Evolutionary conservation across 2,329 filamentous ascomycete genomes (phyloP), one percentile per base, ranked within the genome.

Genomic region (Stemphylium beticola): DNA sequence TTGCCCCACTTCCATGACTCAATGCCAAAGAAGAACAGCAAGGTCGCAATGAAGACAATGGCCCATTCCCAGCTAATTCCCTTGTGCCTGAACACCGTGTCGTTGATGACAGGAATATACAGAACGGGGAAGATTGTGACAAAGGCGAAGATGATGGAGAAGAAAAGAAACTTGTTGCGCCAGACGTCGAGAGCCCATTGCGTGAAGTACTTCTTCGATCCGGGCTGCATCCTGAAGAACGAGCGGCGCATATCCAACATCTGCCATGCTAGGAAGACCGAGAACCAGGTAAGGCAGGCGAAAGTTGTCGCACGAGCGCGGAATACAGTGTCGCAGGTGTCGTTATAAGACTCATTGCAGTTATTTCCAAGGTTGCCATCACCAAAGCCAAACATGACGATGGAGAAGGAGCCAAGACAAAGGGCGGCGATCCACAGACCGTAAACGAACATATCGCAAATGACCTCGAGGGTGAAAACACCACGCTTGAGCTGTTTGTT

Each of bases 251-350:
- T 83, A 68, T 90, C 82, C 60, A 60, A 63, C 69, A 91, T 88
- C 71, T 92, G 88, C 89, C 89, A 92, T 1, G 89, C 89, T 8
- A 90, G 80, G 78, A 92, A 89, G 15, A 92, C 81, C 0, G 88
- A 87, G 66, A 88, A 88, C 88, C 88, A 92, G 0, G 88, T 91
- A 41, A 92, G 81, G 61, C 85, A 88, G 38, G 87, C 87, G 68
- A 92, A 92, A 1, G 86, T 88, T 0, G 89, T 90, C 1, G 87
- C 87, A 34, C 89, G 85, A 2, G 88, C 89, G 37, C 72, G 72
- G 65, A 74, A 74, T 2, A 74, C 71, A 14, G 67, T 63, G 7
- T 68, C 61, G 58, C 71, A 74, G 32, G 46, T 50, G 2, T 51
- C 29, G 55, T 64, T 67, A 53, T 66, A 74, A 10, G 54, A 55